phyloP scores from a whole-genome alignment of 2,329 filamentous ascomycete genomes.

The Talaromyces sp. region DNA sequence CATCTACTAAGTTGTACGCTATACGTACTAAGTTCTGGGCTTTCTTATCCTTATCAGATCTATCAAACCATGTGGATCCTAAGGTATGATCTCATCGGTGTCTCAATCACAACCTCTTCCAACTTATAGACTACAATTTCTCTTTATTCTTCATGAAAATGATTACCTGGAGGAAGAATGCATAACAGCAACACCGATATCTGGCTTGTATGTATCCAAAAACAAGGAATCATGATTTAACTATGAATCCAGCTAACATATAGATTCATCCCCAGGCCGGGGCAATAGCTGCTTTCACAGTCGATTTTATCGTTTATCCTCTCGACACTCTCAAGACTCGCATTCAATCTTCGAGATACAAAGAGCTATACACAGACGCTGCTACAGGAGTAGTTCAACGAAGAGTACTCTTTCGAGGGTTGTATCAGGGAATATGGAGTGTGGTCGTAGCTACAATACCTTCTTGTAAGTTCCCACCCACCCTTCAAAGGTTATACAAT shows the following conservation, averaged over 20 bases:
- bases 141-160: neutral
- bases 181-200: slow-evolving; percentile 54
- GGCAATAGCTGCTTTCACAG: slow-evolving; percentile 75
- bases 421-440: slow-evolving; percentile 84
- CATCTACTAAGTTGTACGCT: neutral
- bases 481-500: neutral
- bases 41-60: slow-evolving; percentile 11
- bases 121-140: neutral
- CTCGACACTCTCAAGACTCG: slow-evolving; percentile 87
- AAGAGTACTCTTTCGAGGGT: slow-evolving; percentile 59
- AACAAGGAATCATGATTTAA: neutral
- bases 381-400: slow-evolving; percentile 51
- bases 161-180: slow-evolving; percentile 26
- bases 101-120: neutral
- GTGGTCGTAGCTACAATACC: slow-evolving; percentile 83
- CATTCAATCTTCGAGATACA: slow-evolving; percentile 72
- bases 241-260: neutral
- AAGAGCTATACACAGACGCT: slow-evolving; percentile 58
- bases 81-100: slow-evolving; percentile 11
- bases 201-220: slow-evolving; percentile 46
- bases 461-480: slow-evolving; percentile 53
- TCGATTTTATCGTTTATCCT: slow-evolving; percentile 81
- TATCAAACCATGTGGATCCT: neutral
- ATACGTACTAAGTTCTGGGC: neutral
- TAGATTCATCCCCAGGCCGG: slow-evolving; percentile 67